These are phyloP conservation scores for Trifolium fragiferum DNA, from an alignment of 306 rosid genomes.

Conservation along the genomic window DNA sequence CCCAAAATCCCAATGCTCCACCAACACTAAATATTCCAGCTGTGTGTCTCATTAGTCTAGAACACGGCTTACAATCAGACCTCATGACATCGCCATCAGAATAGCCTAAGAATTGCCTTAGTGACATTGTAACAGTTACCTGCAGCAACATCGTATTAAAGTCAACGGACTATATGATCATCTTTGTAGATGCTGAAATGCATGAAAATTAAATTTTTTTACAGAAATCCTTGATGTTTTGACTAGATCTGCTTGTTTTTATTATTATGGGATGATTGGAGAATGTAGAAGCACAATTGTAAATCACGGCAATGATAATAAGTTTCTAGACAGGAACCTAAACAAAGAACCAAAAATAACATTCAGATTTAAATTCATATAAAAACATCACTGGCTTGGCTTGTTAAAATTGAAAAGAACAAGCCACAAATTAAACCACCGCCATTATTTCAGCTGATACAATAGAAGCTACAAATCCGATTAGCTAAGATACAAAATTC, in stretches of 20 bases:
- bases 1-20: slow-evolving; percentile 87
- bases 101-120: slow-evolving; percentile 72
- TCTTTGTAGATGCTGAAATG: background rate
- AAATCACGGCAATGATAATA: slow-evolving; percentile 4
- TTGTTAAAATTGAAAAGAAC: background rate
- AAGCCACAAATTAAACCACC: background rate
- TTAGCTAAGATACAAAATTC: background rate
- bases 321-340: background rate
- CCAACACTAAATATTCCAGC: slow-evolving; percentile 85
- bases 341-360: background rate
- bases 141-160: background rate
- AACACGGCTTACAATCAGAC: slow-evolving; percentile 83
- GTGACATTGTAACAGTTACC: slow-evolving; percentile 60
- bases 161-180: background rate
- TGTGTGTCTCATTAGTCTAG: slow-evolving; percentile 85
- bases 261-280: background rate
- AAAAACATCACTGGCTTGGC: background rate
- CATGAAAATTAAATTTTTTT: no score
- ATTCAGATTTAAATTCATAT: background rate
- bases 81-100: slow-evolving; percentile 92
- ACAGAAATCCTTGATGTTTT: background rate
- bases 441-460: background rate
- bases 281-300: slow-evolving; percentile 20
- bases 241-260: slow-evolving; percentile 2
- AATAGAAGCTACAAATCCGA: background rate